Base-by-base conservation (phyloP, 2,329 filamentous ascomycete genomes). In the Talaromyces piceae region DNA sequence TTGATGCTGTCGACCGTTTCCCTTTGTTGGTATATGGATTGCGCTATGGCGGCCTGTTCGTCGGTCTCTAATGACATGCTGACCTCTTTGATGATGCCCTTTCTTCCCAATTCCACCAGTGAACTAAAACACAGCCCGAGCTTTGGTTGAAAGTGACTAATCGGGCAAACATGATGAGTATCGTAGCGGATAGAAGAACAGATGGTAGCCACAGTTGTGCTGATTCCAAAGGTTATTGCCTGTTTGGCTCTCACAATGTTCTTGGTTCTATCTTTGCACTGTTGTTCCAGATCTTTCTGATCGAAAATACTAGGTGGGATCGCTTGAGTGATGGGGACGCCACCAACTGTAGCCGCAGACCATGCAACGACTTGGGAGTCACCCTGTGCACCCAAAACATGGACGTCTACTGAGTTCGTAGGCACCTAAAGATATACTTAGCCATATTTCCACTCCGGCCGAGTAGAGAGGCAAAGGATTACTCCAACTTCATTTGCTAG, bases 181-280 rank as follows among this genome's bases (percentile, higher is more conserved):
- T 79, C 76, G 43, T 69, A 70, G 11, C 78, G 59, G 12, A 80
- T 75, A 11, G 75, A 74, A 51, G 72, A 69, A 61, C 76, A 79
- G 50, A 79, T 74, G 39, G 66, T 71, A 2, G 71, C 67, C 2
- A 75, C 68, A 3, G 77, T 67, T 25, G 74, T 72, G 7, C 71
- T 76, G 43, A 78, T 75, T 9, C 77, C 77, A 56, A 73, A 78
- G 0, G 74, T 68, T 0, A 73, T 79, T 25, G 74, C 71, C 1
- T 76, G 76, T 60, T 80, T 79, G 9, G 70, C 67, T 18, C 68
- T 64, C 43, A 78, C 72, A 54, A 79, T 77, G 11, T 63, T 67
- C 7, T 72, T 68, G 0, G 75, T 72, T 31, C 72, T 75, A n/a
- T 71, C 63, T 39, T 69, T 73, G 49, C 75, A 77, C 41, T 76